Conservation (phyloP, 352 stramenopile genomes). For the Globisporangium radiosum region DNA sequence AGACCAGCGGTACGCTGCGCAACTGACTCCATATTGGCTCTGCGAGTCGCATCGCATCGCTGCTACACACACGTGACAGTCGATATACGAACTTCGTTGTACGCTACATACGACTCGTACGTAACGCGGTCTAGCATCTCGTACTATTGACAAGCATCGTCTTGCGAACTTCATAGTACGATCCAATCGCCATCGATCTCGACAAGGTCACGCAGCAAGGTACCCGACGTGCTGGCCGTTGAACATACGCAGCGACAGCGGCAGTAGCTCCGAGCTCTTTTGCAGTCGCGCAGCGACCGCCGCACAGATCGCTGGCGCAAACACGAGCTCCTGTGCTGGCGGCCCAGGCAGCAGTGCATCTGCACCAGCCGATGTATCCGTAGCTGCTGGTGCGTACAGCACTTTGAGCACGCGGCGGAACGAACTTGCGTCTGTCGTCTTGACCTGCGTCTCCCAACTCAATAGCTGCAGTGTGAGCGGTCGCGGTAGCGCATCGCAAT, state of each 20-base stretch:
- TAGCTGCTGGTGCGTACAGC: constrained; percentile 17
- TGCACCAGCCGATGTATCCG: not conserved
- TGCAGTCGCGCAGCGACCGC: constrained; percentile 32
- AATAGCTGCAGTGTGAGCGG: constrained; percentile 32
- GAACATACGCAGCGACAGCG: constrained; percentile 40
- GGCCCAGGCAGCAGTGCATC: constrained; percentile 2
- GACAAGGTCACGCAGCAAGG: constrained; percentile 10
- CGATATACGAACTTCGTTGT: too few relatives aligned
- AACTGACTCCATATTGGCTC: too few relatives aligned
- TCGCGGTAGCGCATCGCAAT: constrained; percentile 7
- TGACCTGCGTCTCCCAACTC: constrained; percentile 67
- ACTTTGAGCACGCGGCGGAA: constrained; percentile 70
- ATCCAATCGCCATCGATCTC: too few relatives aligned
- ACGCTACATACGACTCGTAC: too few relatives aligned
- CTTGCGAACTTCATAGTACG: too few relatives aligned
- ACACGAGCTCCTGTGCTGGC: constrained; percentile 25
- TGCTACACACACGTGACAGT: too few relatives aligned
- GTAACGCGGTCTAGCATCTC: too few relatives aligned
- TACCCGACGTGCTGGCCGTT: constrained; percentile 56
- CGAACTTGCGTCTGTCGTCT: constrained; percentile 12
- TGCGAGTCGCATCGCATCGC: too few relatives aligned
- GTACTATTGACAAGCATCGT: too few relatives aligned
- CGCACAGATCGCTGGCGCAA: constrained; percentile 24
- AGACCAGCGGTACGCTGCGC: too few relatives aligned
- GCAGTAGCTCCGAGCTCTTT: constrained; percentile 38